Evolutionary conservation across 2,329 filamentous ascomycete species (phyloP).

Genomic region (Trichoderma sp.): DNA sequence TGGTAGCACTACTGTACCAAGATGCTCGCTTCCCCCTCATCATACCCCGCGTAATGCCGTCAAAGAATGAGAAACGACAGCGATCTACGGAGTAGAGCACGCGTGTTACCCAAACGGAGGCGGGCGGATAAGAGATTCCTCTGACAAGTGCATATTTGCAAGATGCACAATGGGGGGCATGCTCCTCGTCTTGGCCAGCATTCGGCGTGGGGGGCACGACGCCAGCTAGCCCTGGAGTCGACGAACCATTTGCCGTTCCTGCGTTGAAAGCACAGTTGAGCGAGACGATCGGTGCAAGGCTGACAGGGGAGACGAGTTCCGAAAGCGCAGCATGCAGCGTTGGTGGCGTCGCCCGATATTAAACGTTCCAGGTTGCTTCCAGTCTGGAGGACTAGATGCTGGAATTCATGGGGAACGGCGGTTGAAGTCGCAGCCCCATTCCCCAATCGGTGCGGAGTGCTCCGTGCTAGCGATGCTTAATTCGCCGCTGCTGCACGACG

Average conservation of each 20-base stretch:
- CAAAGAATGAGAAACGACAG: not conserved
- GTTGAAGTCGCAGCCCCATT: not conserved
- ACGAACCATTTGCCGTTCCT: constrained; percentile 13
- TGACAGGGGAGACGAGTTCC: constrained; percentile 13
- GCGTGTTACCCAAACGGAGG: not conserved
- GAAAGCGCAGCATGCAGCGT: constrained; percentile 9
- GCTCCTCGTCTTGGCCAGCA: not conserved
- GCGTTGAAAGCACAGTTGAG: constrained; percentile 7
- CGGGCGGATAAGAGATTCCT: constrained; percentile 10
- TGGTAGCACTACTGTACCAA: not conserved
- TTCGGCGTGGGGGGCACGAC: constrained; percentile 4
- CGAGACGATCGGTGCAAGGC: constrained; percentile 10
- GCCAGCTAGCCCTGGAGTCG: not conserved
- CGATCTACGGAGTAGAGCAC: not conserved
- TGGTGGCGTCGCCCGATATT: constrained; percentile 13
- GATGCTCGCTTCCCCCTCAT: not conserved
- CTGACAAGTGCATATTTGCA: constrained; percentile 14
- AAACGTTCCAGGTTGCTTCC: not conserved
- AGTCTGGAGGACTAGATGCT: not conserved
- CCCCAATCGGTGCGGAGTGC: not conserved
- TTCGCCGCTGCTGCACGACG: not conserved
- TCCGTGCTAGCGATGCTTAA: not conserved
- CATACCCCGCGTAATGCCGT: constrained; percentile 6
- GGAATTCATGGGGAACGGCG: not conserved
- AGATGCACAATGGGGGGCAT: constrained; percentile 9